Evolutionary conservation across 768 basidiomycete species (phyloP), one percentile per base, ranked within the genome.

Genomic region (Lanmaoa pseudosensibilis): DNA sequence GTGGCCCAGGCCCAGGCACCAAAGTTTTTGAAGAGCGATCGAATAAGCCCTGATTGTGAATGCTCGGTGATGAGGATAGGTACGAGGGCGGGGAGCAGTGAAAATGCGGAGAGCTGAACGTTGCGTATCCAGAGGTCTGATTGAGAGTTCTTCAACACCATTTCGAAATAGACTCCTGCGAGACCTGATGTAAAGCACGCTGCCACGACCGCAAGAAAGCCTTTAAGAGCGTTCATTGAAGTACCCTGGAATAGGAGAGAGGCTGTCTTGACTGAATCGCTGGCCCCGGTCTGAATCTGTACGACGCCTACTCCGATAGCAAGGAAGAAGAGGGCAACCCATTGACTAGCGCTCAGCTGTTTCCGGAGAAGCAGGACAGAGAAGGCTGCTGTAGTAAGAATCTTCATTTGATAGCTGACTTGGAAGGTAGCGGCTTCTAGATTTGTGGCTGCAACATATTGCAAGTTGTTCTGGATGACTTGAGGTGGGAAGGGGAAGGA

Each of bases 151-250:
- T 96, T 98, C 61, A 95, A 78, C 36, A 94, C 94, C 90, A 96
- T 94, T 76, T 98, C 96, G 63, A 98, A 98, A 75, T 98, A 98
- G 27, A 98, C 95, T 7, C 95, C 95, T 0, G 95, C 95, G 44
- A 98, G 84, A 25, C 96, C 96, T 0, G 94, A 96, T 0, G 95
- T 97, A 69, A 96, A 85, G 76, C 96, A 98, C 0, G 96, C 94
- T 15, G 87, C 84, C 8, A 84, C 80, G 50, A 98, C 95, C 2
- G 96, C 96, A 46, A 90, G 67, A 74, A 98, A 95, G 0, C 96
- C 96, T 59, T 85, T 92, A 57, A 88, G 69, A 10, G 87, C 84
- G 59, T 86, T 82, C 92, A 97, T 95, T 36, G 81, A 76, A 61
- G 84, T 80, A 6, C 70, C 66, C 43, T 74, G 65, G 56, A 72